Percentiles rank a stretch among this genome's conserved stretches.
These are phyloP conservation scores for Ochromonas danica DNA, from an alignment of 108 stramenopile genomes.

Conservation along the genomic window DNA sequence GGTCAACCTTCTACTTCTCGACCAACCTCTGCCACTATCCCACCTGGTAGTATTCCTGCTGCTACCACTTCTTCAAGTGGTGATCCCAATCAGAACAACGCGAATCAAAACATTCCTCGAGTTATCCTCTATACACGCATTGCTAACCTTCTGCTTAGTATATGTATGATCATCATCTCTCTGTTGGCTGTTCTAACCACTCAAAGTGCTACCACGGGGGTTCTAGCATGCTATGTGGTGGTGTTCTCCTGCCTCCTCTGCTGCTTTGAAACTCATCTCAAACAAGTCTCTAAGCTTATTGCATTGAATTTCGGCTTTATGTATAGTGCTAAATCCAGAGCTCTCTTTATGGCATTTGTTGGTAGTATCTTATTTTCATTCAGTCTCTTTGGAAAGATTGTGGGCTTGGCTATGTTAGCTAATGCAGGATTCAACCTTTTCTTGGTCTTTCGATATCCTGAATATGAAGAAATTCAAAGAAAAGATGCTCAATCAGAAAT, in stretches of 20 bases:
- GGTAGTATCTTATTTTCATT: conserved; percentile 29
- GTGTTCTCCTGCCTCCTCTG: conserved; percentile 33
- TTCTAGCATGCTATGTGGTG: conserved; percentile 32
- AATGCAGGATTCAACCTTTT: conserved; percentile 31
- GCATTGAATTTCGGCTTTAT: conserved; percentile 35
- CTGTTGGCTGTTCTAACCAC: conserved; percentile 23
- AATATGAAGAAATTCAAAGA: conserved; percentile 27
- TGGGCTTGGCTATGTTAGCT: conserved; percentile 21
- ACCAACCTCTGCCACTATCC: not conserved
- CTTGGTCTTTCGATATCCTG: conserved; percentile 8
- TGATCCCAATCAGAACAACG: not conserved
- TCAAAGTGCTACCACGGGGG: conserved; percentile 35
- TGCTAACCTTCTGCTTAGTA: conserved; percentile 28
- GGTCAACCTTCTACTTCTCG: not conserved
- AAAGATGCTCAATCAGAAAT: conserved; percentile 29
- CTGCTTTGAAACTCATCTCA: conserved; percentile 36
- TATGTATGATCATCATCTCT: conserved; percentile 21
- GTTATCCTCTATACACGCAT: conserved; percentile 30
- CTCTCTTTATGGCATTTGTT: conserved; percentile 29
- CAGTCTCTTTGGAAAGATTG: conserved; percentile 34
- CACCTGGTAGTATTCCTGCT: not conserved
- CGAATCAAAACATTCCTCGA: not conserved
- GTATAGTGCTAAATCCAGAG: conserved; percentile 32
- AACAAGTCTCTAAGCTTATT: conserved; percentile 34
- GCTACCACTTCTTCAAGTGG: not conserved